These are phyloP conservation scores for Monosporozyma yasuniensis DNA, from an alignment of 805 yeast genomes.

Conservation along the genomic window DNA sequence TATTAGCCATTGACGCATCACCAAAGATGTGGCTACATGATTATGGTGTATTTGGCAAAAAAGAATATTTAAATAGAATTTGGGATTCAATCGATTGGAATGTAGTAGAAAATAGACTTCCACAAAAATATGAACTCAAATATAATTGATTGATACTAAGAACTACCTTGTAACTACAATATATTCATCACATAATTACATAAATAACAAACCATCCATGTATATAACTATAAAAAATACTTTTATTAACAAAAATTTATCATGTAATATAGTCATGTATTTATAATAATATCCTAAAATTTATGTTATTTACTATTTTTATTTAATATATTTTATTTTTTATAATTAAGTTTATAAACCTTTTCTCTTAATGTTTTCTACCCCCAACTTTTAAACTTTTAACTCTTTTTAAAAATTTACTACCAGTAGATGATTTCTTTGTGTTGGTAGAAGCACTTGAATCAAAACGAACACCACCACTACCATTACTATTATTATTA, in stretches of 20 bases:
- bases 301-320: not conserved
- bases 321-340: not conserved
- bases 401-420: constrained; percentile 71
- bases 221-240: not conserved
- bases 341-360: not conserved
- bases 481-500: constrained; percentile 4
- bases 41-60: constrained; percentile 71
- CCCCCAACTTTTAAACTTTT: constrained; percentile 75
- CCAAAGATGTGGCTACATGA: constrained; percentile 63
- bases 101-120: constrained; percentile 43
- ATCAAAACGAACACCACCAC: constrained; percentile 23
- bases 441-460: constrained; percentile 7
- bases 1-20: constrained; percentile 63
- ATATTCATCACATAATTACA: not conserved
- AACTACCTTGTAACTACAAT: not conserved
- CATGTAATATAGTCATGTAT: not conserved
- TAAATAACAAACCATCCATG: not conserved
- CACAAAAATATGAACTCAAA: constrained; percentile 9
- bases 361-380: constrained; percentile 5
- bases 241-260: not conserved
- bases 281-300: not conserved
- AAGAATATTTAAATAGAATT: constrained; percentile 49
- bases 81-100: constrained; percentile 73
- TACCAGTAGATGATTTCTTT: constrained; percentile 32
- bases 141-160: not conserved